Base-by-base conservation (phyloP, 148 eudicot species). In the Cornus suecica region DNA sequence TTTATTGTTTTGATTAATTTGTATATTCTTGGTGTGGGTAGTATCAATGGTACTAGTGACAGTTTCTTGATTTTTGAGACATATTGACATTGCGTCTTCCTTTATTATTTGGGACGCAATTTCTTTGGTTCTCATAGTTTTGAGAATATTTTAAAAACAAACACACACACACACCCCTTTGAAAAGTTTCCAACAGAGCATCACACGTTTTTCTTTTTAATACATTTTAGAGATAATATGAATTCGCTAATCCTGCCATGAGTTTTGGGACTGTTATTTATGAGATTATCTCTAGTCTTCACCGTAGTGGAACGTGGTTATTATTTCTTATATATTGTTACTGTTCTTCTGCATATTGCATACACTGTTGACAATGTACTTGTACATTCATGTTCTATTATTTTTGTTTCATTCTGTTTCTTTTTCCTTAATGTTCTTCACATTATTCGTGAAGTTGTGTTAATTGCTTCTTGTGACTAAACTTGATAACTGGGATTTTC, bases 401-500 rank as follows among this genome's bases (percentile, higher is more conserved):
- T 6, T 37, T 37, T 37, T 37, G 8, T 4, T 52, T 52, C 45
- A 27, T 45, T 69, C 30, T 20, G 24, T 69, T 26, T 41, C 25
- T 4, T n/a, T 8, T 10, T 9, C 16, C 4, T 68, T 68, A 32
- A 24, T 24, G 5, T 31, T 45, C 6, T 1, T 69, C 4, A 0
- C 24, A 37, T 37, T 41, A 27, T 65, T 48, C 62, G 7, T 37
- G 18, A 48, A 22, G 69, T 65, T 13, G 3, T 56, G 0, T 65
- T 37, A 34, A 54, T 10, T 48, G n/a, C 54, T 26, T 52, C 54
- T 71, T 28, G 16, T 37, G 28, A 63, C 51, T 83, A 60, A 37
- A 61, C 30, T 66, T 72, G 26, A 42, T 54, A 34, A 23, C 52
- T 82, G 76, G 72, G 24, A 79, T 68, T 61, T 65, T 30, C 89